Percentiles rank a stretch among this genome's conserved stretches.
These are phyloP conservation scores for Bjerkandera adusta DNA, from an alignment of 1,284 basidiomycete genomes.

Conservation along the genomic window DNA sequence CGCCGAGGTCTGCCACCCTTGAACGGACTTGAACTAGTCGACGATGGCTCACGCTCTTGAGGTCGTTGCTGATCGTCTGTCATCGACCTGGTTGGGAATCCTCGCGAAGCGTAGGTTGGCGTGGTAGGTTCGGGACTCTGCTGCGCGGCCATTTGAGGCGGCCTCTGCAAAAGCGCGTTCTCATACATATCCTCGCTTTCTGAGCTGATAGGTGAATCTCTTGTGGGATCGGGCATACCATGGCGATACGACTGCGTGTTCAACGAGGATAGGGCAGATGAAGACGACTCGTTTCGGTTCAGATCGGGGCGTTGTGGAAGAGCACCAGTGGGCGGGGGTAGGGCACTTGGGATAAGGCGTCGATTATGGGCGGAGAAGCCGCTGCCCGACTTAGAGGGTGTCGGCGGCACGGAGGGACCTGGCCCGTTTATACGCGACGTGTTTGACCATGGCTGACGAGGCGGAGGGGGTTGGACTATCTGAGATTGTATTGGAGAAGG, in stretches of 20 bases:
- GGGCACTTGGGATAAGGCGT: constrained; percentile 14
- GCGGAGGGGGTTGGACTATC: not conserved
- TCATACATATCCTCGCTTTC: constrained; percentile 29
- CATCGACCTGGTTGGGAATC: constrained; percentile 17
- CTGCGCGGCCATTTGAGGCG: constrained; percentile 12
- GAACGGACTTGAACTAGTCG: no score
- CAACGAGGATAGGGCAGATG: no score
- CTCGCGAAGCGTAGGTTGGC: constrained; percentile 28
- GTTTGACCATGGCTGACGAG: constrained; percentile 7
- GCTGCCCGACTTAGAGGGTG: no score
- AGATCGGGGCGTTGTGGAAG: constrained; percentile 17
- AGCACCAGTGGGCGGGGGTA: constrained; percentile 14
- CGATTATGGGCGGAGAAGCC: no score
- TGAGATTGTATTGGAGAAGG: constrained; percentile 7
- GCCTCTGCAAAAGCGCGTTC: constrained; percentile 23
- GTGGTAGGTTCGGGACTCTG: no score
- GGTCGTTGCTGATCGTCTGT: not conserved
- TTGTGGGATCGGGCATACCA: not conserved
- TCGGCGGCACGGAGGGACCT: no score
- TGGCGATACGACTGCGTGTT: no score
- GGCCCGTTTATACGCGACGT: no score
- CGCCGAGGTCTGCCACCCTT: not conserved
- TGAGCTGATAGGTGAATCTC: constrained; percentile 16
- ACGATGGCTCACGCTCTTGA: no score
- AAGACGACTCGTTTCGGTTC: no score